Conservation (phyloP, 352 stramenopile genomes). For the Phytophthora nicotianae region DNA sequence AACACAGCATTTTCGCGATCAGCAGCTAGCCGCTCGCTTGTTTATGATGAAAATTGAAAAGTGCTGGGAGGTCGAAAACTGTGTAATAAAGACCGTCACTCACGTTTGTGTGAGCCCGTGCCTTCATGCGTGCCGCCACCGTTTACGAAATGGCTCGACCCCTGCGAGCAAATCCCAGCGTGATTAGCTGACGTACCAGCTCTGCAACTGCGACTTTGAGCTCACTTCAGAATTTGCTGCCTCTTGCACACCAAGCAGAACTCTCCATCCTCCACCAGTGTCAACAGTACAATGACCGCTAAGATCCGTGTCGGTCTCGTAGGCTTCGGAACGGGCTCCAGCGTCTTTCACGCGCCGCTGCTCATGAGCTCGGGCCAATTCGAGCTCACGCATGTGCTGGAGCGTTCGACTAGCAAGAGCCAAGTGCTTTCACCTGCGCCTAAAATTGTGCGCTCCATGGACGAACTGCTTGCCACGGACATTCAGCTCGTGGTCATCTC, state of each 20-base stretch:
- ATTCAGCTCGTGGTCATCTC: constrained; percentile 78
- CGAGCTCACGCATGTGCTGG: constrained; percentile 77
- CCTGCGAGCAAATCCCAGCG: neutral
- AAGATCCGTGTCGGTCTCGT: constrained; percentile 69
- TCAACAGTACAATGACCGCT: neutral
- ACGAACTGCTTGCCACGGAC: constrained; percentile 60
- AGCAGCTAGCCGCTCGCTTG: neutral
- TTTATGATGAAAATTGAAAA: constrained; percentile 21
- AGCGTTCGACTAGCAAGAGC: constrained; percentile 75
- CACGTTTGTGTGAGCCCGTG: neutral
- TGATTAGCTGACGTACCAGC: neutral
- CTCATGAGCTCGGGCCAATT: constrained; percentile 65
- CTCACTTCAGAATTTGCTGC: constrained; percentile 28
- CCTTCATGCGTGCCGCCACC: neutral
- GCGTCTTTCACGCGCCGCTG: constrained; percentile 77
- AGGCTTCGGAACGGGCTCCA: constrained; percentile 72
- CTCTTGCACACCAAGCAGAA: constrained; percentile 27
- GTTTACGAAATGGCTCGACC: constrained; percentile 7
- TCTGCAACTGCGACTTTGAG: neutral
- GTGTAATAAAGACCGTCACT: constrained; percentile 22
- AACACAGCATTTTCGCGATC: neutral
- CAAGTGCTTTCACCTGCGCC: constrained; percentile 44
- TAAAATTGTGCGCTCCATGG: constrained; percentile 74
- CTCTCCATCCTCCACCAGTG: neutral
- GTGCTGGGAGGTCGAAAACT: constrained; percentile 4